Base-by-base conservation (phyloP, 257 asterid species). In the Perilla frutescens region DNA sequence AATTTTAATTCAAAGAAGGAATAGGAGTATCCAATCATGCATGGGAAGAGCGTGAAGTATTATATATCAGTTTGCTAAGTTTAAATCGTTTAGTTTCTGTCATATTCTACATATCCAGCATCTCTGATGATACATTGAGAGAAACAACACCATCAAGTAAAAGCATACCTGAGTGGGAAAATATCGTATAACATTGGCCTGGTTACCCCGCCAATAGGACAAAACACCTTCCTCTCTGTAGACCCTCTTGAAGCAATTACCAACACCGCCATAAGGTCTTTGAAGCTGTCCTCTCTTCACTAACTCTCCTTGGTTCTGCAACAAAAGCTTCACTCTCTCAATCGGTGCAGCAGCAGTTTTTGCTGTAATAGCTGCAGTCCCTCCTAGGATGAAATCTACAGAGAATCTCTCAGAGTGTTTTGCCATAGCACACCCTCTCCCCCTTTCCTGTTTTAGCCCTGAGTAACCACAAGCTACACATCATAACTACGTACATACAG, bases 191-290 rank as follows among this genome's bases (percentile, higher is more conserved):
- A 91, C 83, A 80, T 94, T 94, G 79, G 98, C 99, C 80, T 91
- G 98, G 78, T 94, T 88, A 70, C 98, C 99, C 85, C 98, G 88
- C 99, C 99, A 95, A 70, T 90, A 87, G 70, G 98, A 85, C 61
- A 84, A 68, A 54, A 82, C 41, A 0, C 99, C 99, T 74, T 94
- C 97, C 77, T 95, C 96, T 73, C 82, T 88, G 36, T 79, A 80
- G 61, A 94, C 85, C 81, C 95, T 87, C 59, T 37, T 68, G 78
- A 91, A 94, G 85, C 97, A 82, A 84, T 91, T 82, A 45, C 89
- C 81, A 12, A 91, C 70, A 15, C 97, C 97, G 14, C 58, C 13
- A 66, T 92, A 95, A 44, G 98, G 96, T 75, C 81, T 92, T 77
- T 76, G 88, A 49, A 95, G 93, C 43, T 90, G 96, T 54, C 98